Percentiles rank a stretch among this genome's conserved stretches.
phyloP scores from a whole-genome alignment of 2,329 filamentous ascomycete species.

The Colletotrichum sansevieriae region DNA sequence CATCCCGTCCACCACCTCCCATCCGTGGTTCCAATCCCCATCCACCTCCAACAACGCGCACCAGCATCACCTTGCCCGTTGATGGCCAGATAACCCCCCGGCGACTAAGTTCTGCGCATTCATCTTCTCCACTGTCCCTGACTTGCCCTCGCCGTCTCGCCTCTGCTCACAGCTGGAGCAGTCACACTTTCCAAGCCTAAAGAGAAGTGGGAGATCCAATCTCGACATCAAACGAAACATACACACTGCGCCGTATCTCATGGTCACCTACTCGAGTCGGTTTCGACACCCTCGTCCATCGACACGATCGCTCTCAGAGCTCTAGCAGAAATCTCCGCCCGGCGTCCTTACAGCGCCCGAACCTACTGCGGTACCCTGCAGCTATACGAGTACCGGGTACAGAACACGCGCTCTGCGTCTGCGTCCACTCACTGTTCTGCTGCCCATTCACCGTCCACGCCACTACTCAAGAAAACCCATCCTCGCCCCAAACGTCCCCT shows the following conservation, averaged over 20 bases:
- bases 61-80: background rate
- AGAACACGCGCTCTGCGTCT: conserved; percentile 1
- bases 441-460: conserved; percentile 20
- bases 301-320: conserved; percentile 9
- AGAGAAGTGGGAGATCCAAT: background rate
- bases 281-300: conserved; percentile 15
- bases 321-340: conserved; percentile 19
- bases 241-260: conserved; percentile 10
- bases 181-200: background rate
- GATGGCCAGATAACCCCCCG: conserved; percentile 8
- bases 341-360: conserved; percentile 23
- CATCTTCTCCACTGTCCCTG: conserved; percentile 26
- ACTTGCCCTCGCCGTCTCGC: background rate
- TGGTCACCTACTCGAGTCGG: conserved; percentile 19
- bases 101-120: conserved; percentile 12
- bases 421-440: background rate
- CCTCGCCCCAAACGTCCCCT: conserved; percentile 26
- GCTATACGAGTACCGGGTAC: conserved; percentile 31
- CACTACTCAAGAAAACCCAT: conserved; percentile 28
- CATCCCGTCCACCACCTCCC: background rate
- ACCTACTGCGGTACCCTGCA: conserved; percentile 38
- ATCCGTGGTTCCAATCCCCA: background rate
- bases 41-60: conserved; percentile 15
- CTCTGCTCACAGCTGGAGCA: conserved; percentile 11
- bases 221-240: background rate